Conservation (phyloP, 2,329 filamentous ascomycete species). For the Cordyceps javanica region DNA sequence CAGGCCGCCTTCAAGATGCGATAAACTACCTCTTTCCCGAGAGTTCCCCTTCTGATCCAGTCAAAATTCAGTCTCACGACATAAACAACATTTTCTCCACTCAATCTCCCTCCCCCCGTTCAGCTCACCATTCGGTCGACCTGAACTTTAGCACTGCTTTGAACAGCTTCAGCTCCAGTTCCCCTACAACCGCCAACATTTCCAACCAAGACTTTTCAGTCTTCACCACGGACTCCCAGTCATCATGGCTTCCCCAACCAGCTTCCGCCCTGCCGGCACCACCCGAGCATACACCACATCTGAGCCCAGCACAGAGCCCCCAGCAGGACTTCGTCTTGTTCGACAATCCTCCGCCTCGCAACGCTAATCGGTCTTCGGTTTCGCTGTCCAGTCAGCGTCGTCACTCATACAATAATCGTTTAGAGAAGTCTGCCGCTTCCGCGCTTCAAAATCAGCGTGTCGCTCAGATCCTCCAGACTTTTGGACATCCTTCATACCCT, state of each 20-base stretch:
- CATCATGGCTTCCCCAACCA: conserved; percentile 75
- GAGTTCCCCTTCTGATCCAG: conserved; percentile 31
- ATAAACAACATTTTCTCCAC: conserved; percentile 37
- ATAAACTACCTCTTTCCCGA: conserved; percentile 43
- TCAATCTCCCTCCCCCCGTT: conserved; percentile 34
- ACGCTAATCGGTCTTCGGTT: conserved; percentile 32
- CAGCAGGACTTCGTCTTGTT: conserved; percentile 77
- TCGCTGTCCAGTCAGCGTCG: conserved; percentile 37
- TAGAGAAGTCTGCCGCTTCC: conserved; percentile 29
- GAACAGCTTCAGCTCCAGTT: conserved; percentile 52
- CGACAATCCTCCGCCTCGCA: conserved; percentile 43
- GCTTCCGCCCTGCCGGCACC: conserved; percentile 56
- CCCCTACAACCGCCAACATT: conserved; percentile 52
- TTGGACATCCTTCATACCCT: conserved; percentile 49
- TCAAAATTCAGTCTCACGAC: conserved; percentile 49
- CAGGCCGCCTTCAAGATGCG: conserved; percentile 49
- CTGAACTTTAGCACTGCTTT: conserved; percentile 63
- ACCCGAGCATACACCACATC: conserved; percentile 51
- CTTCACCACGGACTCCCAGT: conserved; percentile 77
- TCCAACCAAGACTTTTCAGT: conserved; percentile 61
- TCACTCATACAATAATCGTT: conserved; percentile 42
- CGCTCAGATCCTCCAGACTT: conserved; percentile 52
- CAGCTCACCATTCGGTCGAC: conserved; percentile 54
- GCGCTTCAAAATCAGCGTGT: conserved; percentile 52
- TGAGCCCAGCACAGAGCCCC: conserved; percentile 38